A percentile compares a stretch with the other conserved stretches of the same genome.
These are phyloP conservation scores for Neobulgaria alba DNA, from an alignment of 2,329 filamentous ascomycete species.

Conservation along the genomic window DNA sequence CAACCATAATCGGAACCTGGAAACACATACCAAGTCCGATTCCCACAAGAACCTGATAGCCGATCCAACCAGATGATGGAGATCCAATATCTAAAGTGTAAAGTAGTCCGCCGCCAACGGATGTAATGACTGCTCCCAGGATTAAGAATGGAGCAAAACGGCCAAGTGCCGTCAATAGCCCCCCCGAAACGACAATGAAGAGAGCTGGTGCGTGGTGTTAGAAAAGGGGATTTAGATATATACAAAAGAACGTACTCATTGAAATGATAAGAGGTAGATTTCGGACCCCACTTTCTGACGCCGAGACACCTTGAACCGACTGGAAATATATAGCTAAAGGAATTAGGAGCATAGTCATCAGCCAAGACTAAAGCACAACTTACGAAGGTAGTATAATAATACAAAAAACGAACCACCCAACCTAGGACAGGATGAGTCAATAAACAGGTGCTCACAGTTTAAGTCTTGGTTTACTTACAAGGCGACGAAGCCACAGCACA, in stretches of 20 bases:
- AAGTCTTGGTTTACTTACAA: too few species aligned
- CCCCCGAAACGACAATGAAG: too few species aligned
- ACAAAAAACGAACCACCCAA: too few species aligned
- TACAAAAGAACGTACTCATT: too few species aligned
- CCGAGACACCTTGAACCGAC: constrained; percentile 26
- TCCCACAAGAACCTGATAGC: constrained; percentile 47
- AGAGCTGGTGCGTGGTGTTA: too few species aligned
- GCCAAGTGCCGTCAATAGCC: constrained; percentile 24
- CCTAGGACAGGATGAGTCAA: too few species aligned
- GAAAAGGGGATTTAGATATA: too few species aligned
- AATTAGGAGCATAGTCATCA: constrained; percentile 31
- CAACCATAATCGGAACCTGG: constrained; percentile 18
- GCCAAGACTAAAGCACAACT: too few species aligned
- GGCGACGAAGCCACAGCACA: too few species aligned
- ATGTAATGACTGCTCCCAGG: constrained; percentile 19
- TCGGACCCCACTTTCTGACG: constrained; percentile 23
- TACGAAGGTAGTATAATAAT: too few species aligned
- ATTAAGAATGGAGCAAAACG: constrained; percentile 28
- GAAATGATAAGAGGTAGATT: constrained; percentile 31
- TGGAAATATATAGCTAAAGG: constrained; percentile 36
- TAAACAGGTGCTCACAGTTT: too few species aligned
- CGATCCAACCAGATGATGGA: constrained; percentile 42
- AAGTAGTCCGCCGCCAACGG: constrained; percentile 42
- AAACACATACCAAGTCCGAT: constrained; percentile 48
- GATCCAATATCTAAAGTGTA: constrained; percentile 43